These are phyloP conservation scores for Trypanosoma melophagium DNA, from an alignment of 208 protist genomes.

Conservation along the genomic window DNA sequence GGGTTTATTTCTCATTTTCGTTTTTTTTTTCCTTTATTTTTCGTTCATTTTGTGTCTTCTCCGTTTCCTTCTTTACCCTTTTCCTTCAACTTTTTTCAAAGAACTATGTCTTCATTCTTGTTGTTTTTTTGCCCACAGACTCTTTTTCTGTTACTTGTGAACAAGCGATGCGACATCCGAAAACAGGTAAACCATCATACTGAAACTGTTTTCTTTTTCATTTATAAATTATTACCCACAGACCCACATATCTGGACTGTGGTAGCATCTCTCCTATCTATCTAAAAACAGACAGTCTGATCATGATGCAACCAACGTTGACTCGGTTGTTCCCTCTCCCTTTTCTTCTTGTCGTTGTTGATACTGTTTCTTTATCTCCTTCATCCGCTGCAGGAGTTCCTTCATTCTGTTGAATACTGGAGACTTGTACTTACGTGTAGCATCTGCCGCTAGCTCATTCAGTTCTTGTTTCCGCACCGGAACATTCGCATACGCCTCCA, in stretches of 20 bases:
- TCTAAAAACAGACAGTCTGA: too few species aligned
- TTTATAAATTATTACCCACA: too few species aligned
- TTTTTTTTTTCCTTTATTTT: constrained; percentile 1
- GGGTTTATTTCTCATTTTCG: neutral
- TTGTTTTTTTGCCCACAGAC: too few species aligned
- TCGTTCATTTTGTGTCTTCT: neutral
- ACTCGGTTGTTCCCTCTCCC: neutral
- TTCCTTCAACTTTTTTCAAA: constrained; percentile 10
- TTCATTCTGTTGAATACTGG: constrained; percentile 87
- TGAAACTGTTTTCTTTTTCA: too few species aligned
- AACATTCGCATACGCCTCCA: constrained; percentile 65
- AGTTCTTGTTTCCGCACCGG: constrained; percentile 48
- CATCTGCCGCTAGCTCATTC: constrained; percentile 78
- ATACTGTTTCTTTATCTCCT: constrained; percentile 64
- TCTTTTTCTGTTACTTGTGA: neutral
- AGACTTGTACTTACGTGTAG: constrained; percentile 84
- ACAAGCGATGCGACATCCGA: too few species aligned
- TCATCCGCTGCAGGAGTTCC: constrained; percentile 77
- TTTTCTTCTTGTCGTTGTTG: constrained; percentile 5
- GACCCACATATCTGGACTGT: too few species aligned
- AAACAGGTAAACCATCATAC: too few species aligned
- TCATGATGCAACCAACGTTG: too few species aligned
- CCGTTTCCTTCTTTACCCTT: constrained; percentile 14
- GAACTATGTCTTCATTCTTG: neutral
- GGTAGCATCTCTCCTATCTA: too few species aligned